phyloP scores from a whole-genome alignment of 805 yeast genomes.

The Ogataea henricii region DNA sequence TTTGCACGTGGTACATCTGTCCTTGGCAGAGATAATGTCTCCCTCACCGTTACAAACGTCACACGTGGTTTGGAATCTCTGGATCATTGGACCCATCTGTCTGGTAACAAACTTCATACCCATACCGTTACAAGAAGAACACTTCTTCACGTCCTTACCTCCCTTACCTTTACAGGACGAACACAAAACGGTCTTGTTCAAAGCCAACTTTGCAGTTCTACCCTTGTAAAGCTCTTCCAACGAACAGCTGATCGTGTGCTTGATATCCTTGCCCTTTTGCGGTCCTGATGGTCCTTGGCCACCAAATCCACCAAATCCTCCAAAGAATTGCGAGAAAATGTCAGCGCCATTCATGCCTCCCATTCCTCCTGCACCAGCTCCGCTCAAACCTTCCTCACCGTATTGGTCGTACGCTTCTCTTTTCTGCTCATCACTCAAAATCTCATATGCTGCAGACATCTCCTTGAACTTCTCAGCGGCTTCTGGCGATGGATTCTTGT shows the following conservation, averaged over 20 bases:
- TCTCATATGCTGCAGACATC: constrained; percentile 82
- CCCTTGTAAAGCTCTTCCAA: constrained; percentile 95
- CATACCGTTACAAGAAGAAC: constrained; percentile 85
- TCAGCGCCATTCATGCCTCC: constrained; percentile 54
- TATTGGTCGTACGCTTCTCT: constrained; percentile 85
- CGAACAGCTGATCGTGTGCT: constrained; percentile 80
- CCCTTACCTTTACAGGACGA: constrained; percentile 91
- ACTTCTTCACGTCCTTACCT: constrained; percentile 89
- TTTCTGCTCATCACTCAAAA: constrained; percentile 84
- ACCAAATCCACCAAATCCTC: constrained; percentile 64
- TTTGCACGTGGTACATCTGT: constrained; percentile 81
- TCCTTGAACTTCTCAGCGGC: constrained; percentile 96
- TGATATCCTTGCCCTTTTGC: constrained; percentile 85
- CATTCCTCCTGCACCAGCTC: constrained; percentile 69
- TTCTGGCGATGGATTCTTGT: constrained; percentile 80
- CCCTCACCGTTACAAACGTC: constrained; percentile 92
- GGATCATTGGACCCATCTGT: constrained; percentile 99
- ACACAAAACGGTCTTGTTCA: constrained; percentile 90
- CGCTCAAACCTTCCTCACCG: constrained; percentile 90
- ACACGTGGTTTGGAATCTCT: constrained; percentile 95
- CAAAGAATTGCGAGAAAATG: constrained; percentile 60
- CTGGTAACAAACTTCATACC: constrained; percentile 91
- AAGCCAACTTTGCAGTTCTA: constrained; percentile 88
- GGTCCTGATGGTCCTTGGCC: constrained; percentile 80
- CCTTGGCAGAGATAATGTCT: constrained; percentile 81